A percentile compares a stretch with the other conserved stretches of the same genome.
phyloP scores from a whole-genome alignment of 2,329 filamentous ascomycete genomes.

The Xylariaceae sp. region DNA sequence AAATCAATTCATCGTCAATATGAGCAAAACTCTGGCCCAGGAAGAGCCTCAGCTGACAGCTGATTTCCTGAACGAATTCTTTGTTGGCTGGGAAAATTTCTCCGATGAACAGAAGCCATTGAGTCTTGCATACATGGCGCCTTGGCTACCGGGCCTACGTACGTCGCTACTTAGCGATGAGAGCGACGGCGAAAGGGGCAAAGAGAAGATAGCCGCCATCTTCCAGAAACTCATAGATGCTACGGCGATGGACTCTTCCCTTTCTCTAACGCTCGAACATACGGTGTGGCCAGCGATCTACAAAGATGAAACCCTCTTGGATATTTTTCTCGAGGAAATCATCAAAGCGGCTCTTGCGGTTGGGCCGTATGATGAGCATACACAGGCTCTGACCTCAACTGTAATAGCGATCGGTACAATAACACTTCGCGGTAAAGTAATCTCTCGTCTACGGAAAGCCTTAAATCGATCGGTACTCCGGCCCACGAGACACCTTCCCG shows the following conservation, averaged over 20 bases:
- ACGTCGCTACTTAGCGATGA: conserved; percentile 66
- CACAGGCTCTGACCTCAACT: conserved; percentile 67
- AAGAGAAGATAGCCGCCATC: conserved; percentile 68
- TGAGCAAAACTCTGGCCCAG: conserved; percentile 67
- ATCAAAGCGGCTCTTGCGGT: conserved; percentile 67
- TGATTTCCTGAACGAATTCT: conserved; percentile 76
- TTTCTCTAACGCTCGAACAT: conserved; percentile 68
- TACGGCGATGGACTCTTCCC: conserved; percentile 64
- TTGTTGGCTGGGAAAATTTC: conserved; percentile 75
- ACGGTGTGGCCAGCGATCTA: conserved; percentile 70
- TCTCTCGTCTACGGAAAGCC: conserved; percentile 70
- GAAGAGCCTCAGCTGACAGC: conserved; percentile 71
- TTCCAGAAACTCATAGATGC: conserved; percentile 73
- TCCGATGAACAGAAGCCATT: conserved; percentile 70
- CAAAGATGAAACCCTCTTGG: conserved; percentile 68
- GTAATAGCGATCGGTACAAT: conserved; percentile 69
- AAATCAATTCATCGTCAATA: conserved; percentile 68
- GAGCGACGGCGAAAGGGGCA: conserved; percentile 68
- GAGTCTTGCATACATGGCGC: conserved; percentile 73
- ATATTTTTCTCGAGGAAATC: conserved; percentile 72
- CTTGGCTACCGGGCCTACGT: conserved; percentile 69
- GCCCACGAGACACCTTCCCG: conserved; percentile 69
- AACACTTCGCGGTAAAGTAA: conserved; percentile 69
- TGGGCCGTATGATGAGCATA: conserved; percentile 63
- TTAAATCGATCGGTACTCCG: conserved; percentile 71